Evolutionary conservation across 495 filamentous ascomycete genomes (phyloP).

Genomic region (Aspergillus carlsbadensis): DNA sequence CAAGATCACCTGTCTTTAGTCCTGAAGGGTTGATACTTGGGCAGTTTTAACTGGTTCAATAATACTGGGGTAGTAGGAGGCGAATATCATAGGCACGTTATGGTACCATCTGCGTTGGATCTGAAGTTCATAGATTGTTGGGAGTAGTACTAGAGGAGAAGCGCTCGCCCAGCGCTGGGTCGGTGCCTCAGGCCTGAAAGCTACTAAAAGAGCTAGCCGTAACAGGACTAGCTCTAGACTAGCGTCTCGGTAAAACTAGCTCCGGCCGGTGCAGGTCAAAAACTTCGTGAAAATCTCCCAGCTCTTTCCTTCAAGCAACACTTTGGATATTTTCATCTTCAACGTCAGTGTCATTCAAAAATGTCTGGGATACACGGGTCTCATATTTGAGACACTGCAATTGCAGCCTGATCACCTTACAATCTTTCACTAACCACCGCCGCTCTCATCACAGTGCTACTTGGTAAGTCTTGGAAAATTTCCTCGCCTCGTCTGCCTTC

Average conservation of each 20-base stretch:
- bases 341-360: slow-evolving; percentile 1
- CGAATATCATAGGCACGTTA: too few species aligned
- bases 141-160: too few species aligned
- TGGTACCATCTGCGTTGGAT: too few species aligned
- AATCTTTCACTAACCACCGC: slow-evolving; percentile 1
- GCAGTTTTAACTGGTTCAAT: too few species aligned
- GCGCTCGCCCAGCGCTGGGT: too few species aligned
- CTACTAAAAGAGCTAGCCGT: not conserved
- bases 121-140: too few species aligned
- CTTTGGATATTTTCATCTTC: not conserved
- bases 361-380: slow-evolving; percentile 3
- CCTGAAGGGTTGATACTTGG: too few species aligned
- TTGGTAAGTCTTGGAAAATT: slow-evolving; percentile 14
- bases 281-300: slow-evolving; percentile 19
- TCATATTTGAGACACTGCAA: not conserved
- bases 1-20: too few species aligned
- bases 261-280: slow-evolving; percentile 23
- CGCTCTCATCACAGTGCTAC: slow-evolving; percentile 1
- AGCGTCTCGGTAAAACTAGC: slow-evolving; percentile 25
- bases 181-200: too few species aligned
- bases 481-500: not conserved
- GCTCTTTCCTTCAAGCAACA: slow-evolving; percentile 14
- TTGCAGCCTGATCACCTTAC: not conserved
- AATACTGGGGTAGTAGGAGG: too few species aligned
- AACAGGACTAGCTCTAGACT: slow-evolving; percentile 9